A percentile compares a stretch with the other conserved stretches of the same genome.
Conservation (phyloP, 495 filamentous ascomycete species). For the Neurospora sublineolata region DNA sequence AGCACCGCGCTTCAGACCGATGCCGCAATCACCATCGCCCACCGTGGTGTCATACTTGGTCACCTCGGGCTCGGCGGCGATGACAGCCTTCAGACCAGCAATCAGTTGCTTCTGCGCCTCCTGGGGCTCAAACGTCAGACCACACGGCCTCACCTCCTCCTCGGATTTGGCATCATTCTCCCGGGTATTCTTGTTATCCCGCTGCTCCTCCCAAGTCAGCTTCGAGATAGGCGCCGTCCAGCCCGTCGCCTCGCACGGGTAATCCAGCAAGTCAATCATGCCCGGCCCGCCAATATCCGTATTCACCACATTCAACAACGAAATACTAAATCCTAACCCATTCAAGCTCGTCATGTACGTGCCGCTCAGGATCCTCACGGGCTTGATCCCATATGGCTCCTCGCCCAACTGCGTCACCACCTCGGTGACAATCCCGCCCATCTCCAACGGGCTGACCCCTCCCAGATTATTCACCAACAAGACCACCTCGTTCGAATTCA, state of each 20-base stretch:
- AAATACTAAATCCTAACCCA: constrained; percentile 83
- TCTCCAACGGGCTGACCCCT: constrained; percentile 78
- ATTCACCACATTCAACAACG: constrained; percentile 68
- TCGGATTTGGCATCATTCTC: constrained; percentile 28
- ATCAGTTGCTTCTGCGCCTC: constrained; percentile 48
- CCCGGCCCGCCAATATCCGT: constrained; percentile 67
- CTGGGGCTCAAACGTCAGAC: constrained; percentile 44
- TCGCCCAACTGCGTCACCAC: constrained; percentile 61
- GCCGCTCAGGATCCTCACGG: constrained; percentile 53
- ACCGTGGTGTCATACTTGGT: constrained; percentile 87
- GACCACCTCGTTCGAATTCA: constrained; percentile 54
- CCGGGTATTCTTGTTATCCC: constrained; percentile 27
- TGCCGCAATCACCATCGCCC: constrained; percentile 92
- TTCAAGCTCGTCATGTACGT: constrained; percentile 85
- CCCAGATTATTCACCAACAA: constrained; percentile 89
- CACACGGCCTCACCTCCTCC: constrained; percentile 49
- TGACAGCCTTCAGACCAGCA: constrained; percentile 58
- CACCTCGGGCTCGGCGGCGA: constrained; percentile 69
- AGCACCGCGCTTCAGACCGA: constrained; percentile 79
- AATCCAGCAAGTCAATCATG: constrained; percentile 81
- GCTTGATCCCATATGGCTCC: constrained; percentile 56
- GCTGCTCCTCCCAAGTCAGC: constrained; percentile 43
- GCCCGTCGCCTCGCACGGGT: constrained; percentile 71
- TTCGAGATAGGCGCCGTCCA: constrained; percentile 68
- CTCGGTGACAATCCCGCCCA: constrained; percentile 82